Base-by-base conservation (phyloP, 2,329 filamentous ascomycete species). In the Aspergillus versicolor region DNA sequence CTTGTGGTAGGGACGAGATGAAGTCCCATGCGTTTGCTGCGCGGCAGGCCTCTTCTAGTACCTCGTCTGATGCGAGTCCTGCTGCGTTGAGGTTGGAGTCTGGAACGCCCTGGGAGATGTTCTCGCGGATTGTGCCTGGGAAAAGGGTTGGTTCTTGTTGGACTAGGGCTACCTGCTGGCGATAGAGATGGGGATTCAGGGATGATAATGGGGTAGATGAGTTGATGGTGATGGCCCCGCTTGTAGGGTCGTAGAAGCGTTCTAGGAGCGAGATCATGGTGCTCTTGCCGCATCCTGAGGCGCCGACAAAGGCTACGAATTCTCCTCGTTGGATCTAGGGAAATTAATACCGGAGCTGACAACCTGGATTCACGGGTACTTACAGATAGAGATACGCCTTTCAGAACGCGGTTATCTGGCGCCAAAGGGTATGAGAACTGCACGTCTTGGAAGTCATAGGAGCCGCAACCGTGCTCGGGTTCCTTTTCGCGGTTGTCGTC, bases 1-100 rank as follows among this genome's bases (percentile, higher is more conserved):
- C 92, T 2, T 96, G 91, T 68, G 90, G 91, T 15, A 95, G 79
- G 4, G 89, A 92, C 64, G 90, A 79, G 76, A 96, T 91, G 70
- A 96, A 96, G 67, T 96, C 91, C 75, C 92, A 92, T 62, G 96
- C 96, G 70, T 96, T 96, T 63, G 92, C 90, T 70, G 96, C 91
- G 56, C 88, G 88, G 79, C 91, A 96, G 1, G 90, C 92, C 66
- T 86, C 84, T 54, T 89, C 82, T 48, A 97, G 81, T 1, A 83
- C 83, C 54, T 87, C 85, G 56, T 97, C 91, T 0, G 8, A 9
- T 6, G 3, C 5, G 13, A 15, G 37, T 19, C 11, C 6, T 5
- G 19, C 4, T 51, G 40, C 5, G 38, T 22, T 5, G 38, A 47
- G 15, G 45, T 21, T 8, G 24, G 21, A 9, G 42, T 44, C 21